Evolutionary conservation across 2,329 filamentous ascomycete species (phyloP), one percentile per base, ranked within the genome.

Genomic region (Meredithiella fracta): DNA sequence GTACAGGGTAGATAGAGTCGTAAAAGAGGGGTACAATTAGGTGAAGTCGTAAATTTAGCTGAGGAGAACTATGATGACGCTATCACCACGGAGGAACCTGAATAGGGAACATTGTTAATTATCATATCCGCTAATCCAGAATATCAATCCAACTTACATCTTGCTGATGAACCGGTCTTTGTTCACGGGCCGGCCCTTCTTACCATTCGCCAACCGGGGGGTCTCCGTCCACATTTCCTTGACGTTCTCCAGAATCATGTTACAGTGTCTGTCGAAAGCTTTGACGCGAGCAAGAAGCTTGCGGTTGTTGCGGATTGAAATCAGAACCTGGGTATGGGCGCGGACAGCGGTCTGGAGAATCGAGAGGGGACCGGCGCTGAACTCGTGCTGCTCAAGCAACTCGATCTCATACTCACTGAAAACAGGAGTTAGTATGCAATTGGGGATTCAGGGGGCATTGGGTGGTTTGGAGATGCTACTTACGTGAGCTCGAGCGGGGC

Each of bases 141-240:
- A 23, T 23, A 23, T 3, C 38, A 1, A 44, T 23, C 50, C 50
- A 26, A 78, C 82, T 62, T 68, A 90, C 90, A 96, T 91, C 75
- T 96, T 96, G 77, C 87, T 94, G 65, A 97, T 92, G 70, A 96
- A 96, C 44, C 92, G 78, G 70, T 98, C 92, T 80, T 97, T 96
- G 74, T 98, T 98, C 60, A 97, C 87, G 47, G 85, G 82, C 64
- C 85, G 76, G 56, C 90, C 90, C 72, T 89, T 90, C 75, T 91
- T 92, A 62, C 91, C 91, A 62, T 83, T 84, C 22, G 85, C 82
- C 65, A 86, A 77, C 59, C 82, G 75, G 51, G 91, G 89, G 56
- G 86, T 92, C 73, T 98, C 92, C 8, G 90, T 96, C 92, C 92
- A 98, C 91, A 98, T 97, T 73, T 98, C 92, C 77, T 72, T 72